phyloP scores from a whole-genome alignment of 352 stramenopile species.

The Phytophthora lateralis region DNA sequence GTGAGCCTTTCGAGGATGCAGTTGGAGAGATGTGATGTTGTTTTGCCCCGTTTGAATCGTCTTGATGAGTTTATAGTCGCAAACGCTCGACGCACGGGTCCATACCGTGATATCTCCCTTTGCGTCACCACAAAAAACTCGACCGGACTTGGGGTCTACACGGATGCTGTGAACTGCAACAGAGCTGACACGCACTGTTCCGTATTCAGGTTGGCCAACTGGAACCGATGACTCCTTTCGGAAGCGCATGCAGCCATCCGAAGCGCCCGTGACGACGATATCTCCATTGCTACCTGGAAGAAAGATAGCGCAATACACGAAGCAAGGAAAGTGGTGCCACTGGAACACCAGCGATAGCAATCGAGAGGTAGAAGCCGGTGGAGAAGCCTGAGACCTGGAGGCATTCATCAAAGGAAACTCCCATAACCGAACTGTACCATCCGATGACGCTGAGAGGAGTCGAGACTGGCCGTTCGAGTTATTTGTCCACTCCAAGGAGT shows the following conservation, averaged over 20 bases:
- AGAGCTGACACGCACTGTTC: constrained; percentile 31
- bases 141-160: constrained; percentile 44
- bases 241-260: constrained; percentile 58
- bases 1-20: constrained; percentile 71
- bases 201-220: constrained; percentile 22
- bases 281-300: constrained; percentile 33
- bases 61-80: constrained; percentile 51
- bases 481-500: constrained; percentile 60
- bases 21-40: constrained; percentile 55
- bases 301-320: constrained; percentile 74
- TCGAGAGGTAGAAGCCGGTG: neutral
- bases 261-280: constrained; percentile 54
- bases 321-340: constrained; percentile 67
- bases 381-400: constrained; percentile 5
- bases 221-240: constrained; percentile 32
- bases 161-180: constrained; percentile 57
- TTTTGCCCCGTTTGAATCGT: constrained; percentile 54
- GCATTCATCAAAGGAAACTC: constrained; percentile 11
- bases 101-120: constrained; percentile 58
- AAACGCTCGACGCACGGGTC: constrained; percentile 16
- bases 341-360: constrained; percentile 29
- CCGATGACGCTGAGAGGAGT: constrained; percentile 64
- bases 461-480: constrained; percentile 9
- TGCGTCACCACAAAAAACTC: constrained; percentile 68
- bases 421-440: constrained; percentile 61